Conservation (phyloP, 257 asterid species). For the Lycium barbarum region DNA sequence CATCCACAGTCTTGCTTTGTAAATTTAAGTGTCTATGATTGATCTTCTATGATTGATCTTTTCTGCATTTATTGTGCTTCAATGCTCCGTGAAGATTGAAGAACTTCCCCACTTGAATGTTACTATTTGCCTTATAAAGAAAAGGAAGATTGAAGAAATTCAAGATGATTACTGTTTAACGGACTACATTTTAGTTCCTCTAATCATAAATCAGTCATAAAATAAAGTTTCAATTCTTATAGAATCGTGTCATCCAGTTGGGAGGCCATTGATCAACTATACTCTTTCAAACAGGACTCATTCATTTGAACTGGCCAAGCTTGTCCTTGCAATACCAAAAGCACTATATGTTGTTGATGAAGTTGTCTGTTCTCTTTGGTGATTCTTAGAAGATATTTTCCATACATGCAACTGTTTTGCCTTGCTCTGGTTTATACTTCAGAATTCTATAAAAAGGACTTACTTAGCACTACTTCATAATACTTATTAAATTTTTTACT, state of each 20-base stretch:
- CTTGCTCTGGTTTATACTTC: background rate
- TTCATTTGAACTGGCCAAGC: background rate
- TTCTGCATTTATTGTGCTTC: background rate
- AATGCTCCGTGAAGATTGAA: background rate
- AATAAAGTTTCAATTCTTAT: background rate
- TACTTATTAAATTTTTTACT: background rate
- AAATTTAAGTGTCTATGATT: background rate
- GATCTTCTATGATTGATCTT: background rate
- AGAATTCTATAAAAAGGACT: background rate
- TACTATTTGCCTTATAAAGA: too few relatives aligned
- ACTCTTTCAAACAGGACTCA: background rate
- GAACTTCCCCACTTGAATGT: too few relatives aligned
- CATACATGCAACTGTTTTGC: background rate
- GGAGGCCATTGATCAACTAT: background rate
- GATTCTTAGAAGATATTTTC: background rate
- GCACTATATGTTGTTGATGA: background rate
- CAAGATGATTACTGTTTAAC: background rate
- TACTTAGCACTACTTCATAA: background rate
- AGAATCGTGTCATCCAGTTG: background rate
- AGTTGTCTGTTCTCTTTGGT: background rate
- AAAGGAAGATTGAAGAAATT: background rate
- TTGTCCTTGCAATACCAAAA: background rate
- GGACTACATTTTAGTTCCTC: background rate
- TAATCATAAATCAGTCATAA: background rate
- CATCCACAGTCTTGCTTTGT: background rate